Evolutionary conservation across 1,284 basidiomycete genomes (phyloP), one percentile per base, ranked within the genome.

Genomic region (Pterulicium gracile): DNA sequence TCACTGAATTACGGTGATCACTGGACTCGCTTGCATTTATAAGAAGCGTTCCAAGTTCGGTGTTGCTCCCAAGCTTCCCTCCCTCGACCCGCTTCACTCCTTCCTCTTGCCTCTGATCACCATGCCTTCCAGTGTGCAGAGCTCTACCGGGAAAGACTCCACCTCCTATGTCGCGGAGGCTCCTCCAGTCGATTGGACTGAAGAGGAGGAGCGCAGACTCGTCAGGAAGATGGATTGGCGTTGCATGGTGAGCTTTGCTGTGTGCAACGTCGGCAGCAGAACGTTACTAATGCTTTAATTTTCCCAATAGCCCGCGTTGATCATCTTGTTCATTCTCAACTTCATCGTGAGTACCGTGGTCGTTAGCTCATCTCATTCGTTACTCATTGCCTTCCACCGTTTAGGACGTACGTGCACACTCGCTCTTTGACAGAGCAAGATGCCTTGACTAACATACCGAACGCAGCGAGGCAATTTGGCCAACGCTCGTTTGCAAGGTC

Each of bases 401-500:
- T 40, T 22, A 44, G 51, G 51, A 52, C 27, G 51, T 52, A 43
- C 18, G 44, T 32, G n/a, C 20, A 18, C 19, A 1, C 21, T 13
- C 17, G 2, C 24, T 17, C 41, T n/a, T n/a, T 3, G 20, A 19
- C 23, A n/a, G n/a, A n/a, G n/a, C n/a, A n/a, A n/a, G n/a, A n/a
- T n/a, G n/a, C n/a, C n/a, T n/a, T n/a, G n/a, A n/a, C n/a, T n/a
- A n/a, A n/a, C n/a, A n/a, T n/a, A n/a, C n/a, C n/a, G n/a, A n/a
- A 13, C 17, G 32, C 34, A 54, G 53, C 47, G 53, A 20, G 48
- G 53, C 22, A 54, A 51, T 27, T 43, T 54, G 23, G 50, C 53
- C 24, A 54, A 50, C 41, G 54, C 54, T 27, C 52, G 52, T 19
- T 48, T 55, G 20, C 47, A 52, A 44, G 52, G 54, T 46, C 44